Evolutionary conservation across 2,329 filamentous ascomycete species (phyloP), one percentile per base, ranked within the genome.

Genomic region (Pseudophaeomoniella oleicola): DNA sequence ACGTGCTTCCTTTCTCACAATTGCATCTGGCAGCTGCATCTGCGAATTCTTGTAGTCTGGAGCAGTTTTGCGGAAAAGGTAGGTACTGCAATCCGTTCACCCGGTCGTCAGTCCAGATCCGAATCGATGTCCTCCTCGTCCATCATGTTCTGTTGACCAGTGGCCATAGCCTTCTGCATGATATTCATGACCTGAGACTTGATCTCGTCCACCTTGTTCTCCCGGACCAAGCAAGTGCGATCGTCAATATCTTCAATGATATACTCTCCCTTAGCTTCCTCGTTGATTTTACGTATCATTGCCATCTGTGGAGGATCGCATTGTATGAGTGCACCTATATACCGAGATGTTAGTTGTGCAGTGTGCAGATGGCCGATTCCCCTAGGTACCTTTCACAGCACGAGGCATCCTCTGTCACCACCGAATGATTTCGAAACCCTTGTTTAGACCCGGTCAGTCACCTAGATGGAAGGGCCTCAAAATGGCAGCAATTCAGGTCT

Each of bases 231-330:
- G 37, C 47, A 50, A 9, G 46, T 48, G 12, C 40, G 38, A 19
- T 50, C 46, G 36, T 50, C 45, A 34, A 50, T 50, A 30, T 46
- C 43, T 36, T 50, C 47, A 19, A 48, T 45, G 32, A 50, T 47
- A 35, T 48, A 50, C 4, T 39, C 42, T 27, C 45, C 44, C 30
- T 44, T 41, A 12, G 42, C 39, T 37, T 50, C 46, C 11, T 40
- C 34, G 37, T 50, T 42, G 39, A 50, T 47, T 41, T 48, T 47
- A 13, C 41, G 42, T 10, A 50, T 44, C 46, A 50, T 48, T 14
- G 47, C 47, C 47, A 50, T 50, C 34, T 50, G 47, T 19, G 47
- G 47, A 18, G 47, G 47, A 34, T 50, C 47, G 37, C 47, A 50
- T 39, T 50, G 47, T 15, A 50, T 41, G 19, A 50, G 42, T 5